These are phyloP conservation scores for Colletotrichum horii DNA, from an alignment of 2,329 filamentous ascomycete genomes.

Conservation along the genomic window DNA sequence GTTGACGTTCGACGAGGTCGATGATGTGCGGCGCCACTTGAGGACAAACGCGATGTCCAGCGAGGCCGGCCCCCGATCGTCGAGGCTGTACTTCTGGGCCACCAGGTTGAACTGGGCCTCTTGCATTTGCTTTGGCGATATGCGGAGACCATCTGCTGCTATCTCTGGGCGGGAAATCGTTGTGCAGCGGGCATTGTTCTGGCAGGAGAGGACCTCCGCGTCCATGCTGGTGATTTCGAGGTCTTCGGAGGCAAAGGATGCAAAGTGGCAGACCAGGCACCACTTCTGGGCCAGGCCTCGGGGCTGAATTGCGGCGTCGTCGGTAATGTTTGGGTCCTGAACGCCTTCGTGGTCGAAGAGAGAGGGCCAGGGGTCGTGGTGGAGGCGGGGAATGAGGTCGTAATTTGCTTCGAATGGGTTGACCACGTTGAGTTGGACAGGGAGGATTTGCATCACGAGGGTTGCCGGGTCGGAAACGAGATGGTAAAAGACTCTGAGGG, in stretches of 20 bases:
- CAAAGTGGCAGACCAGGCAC: constrained; percentile 75
- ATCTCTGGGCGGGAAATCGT: constrained; percentile 43
- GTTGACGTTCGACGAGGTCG: constrained; percentile 45
- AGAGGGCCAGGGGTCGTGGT: constrained; percentile 83
- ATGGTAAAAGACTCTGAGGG: constrained; percentile 78
- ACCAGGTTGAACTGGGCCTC: constrained; percentile 76
- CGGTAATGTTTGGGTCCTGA: constrained; percentile 36
- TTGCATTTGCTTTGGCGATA: constrained; percentile 71
- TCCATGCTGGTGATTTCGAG: constrained; percentile 68
- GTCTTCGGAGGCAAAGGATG: constrained; percentile 79
- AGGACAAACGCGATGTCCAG: constrained; percentile 79
- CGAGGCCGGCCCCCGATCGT: constrained; percentile 78
- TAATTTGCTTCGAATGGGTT: constrained; percentile 93
- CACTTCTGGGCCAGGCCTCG: constrained; percentile 80
- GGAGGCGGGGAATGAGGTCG: constrained; percentile 80
- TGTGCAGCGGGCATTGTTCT: constrained; percentile 66
- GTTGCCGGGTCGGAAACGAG: constrained; percentile 81
- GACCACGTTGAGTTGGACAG: constrained; percentile 74
- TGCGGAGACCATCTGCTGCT: constrained; percentile 48
- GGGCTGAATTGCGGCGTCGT: constrained; percentile 32
- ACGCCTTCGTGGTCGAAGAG: constrained; percentile 73
- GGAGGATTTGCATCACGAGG: constrained; percentile 75
- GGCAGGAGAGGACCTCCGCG: constrained; percentile 63
- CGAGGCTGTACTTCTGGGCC: constrained; percentile 77
- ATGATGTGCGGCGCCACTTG: constrained; percentile 70